Percentiles rank a stretch among this genome's conserved stretches.
Conservation (phyloP, 2,329 filamentous ascomycete species). For the Plectosphaerella cucumerina region DNA sequence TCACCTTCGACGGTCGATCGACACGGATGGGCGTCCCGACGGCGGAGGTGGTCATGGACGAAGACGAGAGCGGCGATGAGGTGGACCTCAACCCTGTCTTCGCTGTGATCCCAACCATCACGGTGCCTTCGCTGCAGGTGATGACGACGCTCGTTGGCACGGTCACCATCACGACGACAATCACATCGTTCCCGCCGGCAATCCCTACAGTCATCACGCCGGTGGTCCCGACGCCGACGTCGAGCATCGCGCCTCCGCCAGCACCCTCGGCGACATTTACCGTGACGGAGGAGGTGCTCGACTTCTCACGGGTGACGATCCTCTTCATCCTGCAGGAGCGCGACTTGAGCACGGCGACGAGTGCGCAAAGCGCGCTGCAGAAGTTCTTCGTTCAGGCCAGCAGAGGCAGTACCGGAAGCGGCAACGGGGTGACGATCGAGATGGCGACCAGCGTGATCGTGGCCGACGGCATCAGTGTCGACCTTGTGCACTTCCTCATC, state of each 20-base stretch:
- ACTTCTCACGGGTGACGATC: constrained; percentile 60
- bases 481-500: constrained; percentile 44
- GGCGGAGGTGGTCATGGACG: constrained; percentile 18
- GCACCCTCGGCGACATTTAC: constrained; percentile 33
- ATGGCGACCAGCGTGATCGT: constrained; percentile 37
- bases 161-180: constrained; percentile 23
- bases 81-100: not conserved
- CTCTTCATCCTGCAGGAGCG: constrained; percentile 58
- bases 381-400: constrained; percentile 44
- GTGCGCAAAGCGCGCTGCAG: constrained; percentile 51
- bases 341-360: constrained; percentile 43
- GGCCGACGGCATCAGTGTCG: constrained; percentile 40
- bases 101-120: not conserved
- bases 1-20: constrained; percentile 69
- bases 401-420: constrained; percentile 21
- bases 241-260: constrained; percentile 14
- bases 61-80: constrained; percentile 7
- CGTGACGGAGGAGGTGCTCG: constrained; percentile 52
- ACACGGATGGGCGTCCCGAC: constrained; percentile 26
- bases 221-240: constrained; percentile 4
- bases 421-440: constrained; percentile 20
- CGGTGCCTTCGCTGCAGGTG: constrained; percentile 1
- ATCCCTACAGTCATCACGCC: constrained; percentile 16
- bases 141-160: constrained; percentile 11
- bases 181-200: constrained; percentile 16